Conservation (phyloP, 257 asterid species). For the Penstemon newberryi region DNA sequence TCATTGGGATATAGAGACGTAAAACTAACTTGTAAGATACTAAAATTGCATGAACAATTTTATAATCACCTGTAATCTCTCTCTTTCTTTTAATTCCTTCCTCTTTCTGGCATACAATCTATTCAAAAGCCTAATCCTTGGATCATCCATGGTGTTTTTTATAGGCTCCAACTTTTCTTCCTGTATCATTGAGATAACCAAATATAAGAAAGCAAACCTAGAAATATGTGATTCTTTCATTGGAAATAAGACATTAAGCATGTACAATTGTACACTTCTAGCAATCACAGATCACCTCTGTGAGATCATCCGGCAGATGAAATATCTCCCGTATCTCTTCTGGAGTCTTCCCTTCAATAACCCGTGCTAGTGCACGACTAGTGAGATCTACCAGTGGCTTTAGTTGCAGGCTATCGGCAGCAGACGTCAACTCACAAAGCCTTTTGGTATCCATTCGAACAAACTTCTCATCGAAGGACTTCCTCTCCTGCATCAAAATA, state of each 20-base stretch:
- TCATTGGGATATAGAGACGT: slow-evolving; percentile 24
- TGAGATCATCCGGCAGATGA: slow-evolving; percentile 94
- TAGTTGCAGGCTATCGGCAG: slow-evolving; percentile 92
- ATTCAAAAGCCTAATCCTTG: slow-evolving; percentile 85
- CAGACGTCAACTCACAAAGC: slow-evolving; percentile 95
- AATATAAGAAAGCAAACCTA: slow-evolving; percentile 26
- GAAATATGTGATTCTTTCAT: slow-evolving; percentile 14
- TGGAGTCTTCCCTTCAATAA: slow-evolving; percentile 88
- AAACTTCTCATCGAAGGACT: slow-evolving; percentile 88
- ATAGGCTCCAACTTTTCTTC: slow-evolving; percentile 98
- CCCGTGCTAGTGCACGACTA: slow-evolving; percentile 93
- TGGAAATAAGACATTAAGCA: slow-evolving; percentile 46
- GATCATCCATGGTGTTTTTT: slow-evolving; percentile 87
- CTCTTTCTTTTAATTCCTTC: slow-evolving; percentile 85
- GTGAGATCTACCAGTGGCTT: slow-evolving; percentile 95
- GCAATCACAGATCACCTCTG: slow-evolving; percentile 88
- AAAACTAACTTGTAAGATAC: slow-evolving; percentile 22
- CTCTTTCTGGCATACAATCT: slow-evolving; percentile 89
- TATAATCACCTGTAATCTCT: slow-evolving; percentile 67
- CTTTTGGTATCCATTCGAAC: slow-evolving; percentile 84
- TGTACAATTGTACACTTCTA: slow-evolving; percentile 61
- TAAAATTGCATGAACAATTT: slow-evolving; percentile 21
- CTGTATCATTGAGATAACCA: slow-evolving; percentile 43
- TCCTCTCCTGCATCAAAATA: slow-evolving; percentile 69
- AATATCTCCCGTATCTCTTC: slow-evolving; percentile 92